Evolutionary conservation across 176 grass and related monocot genomes (phyloP).

Genomic region (Elaeis guineensis): DNA sequence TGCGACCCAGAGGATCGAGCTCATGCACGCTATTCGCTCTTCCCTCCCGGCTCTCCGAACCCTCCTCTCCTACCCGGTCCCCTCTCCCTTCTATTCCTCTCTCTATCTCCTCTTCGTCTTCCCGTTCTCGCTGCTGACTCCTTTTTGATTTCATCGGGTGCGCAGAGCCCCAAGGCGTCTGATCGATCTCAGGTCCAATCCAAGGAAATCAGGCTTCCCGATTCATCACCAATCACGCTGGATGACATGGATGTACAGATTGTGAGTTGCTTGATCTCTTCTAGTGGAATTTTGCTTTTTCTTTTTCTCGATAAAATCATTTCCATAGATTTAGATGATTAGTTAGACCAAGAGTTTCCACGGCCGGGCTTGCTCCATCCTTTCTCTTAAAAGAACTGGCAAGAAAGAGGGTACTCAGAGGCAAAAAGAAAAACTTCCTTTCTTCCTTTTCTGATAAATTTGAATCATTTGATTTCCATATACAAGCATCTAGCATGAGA

Average conservation of each 20-base stretch:
- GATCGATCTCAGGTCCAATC: conserved; percentile 71
- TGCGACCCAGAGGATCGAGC: conserved; percentile 67
- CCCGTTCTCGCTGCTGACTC: background rate
- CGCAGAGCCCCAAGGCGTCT: conserved; percentile 69
- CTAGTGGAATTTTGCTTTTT: background rate
- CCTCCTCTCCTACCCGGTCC: conserved; percentile 67
- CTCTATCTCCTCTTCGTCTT: background rate
- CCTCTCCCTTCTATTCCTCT: background rate
- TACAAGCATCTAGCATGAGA: too few species aligned
- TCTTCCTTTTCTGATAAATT: too few species aligned
- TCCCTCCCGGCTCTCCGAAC: conserved; percentile 48
- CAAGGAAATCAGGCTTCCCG: conserved; percentile 62
- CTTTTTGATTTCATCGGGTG: conserved; percentile 13
- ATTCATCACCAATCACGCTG: conserved; percentile 58
- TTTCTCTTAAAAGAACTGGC: too few species aligned
- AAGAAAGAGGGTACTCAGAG: too few species aligned
- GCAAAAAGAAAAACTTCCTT: too few species aligned
- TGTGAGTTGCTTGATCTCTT: conserved; percentile 27
- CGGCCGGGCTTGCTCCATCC: too few species aligned
- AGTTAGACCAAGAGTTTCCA: too few species aligned
- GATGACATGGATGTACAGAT: conserved; percentile 90
- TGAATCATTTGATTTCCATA: too few species aligned
- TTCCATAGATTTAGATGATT: background rate
- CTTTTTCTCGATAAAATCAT: background rate
- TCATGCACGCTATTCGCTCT: conserved; percentile 72